phyloP scores from a whole-genome alignment of 306 rosid species.

The Vicia sativa region DNA sequence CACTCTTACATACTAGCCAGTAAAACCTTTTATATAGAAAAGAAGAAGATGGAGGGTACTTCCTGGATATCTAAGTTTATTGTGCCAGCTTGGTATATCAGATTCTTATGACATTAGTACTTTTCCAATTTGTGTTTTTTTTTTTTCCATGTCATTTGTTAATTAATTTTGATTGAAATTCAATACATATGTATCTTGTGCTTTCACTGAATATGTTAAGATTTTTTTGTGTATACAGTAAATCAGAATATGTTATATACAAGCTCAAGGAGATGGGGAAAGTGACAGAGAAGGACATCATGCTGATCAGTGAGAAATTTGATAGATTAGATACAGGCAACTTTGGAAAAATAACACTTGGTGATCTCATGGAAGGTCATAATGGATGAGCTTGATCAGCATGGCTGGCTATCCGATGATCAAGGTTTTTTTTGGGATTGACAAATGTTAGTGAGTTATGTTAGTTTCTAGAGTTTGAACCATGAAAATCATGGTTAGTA shows the following conservation, averaged over 20 bases:
- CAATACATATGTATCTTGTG: conserved; percentile 15
- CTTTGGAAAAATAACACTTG: conserved; percentile 84
- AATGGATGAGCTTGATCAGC: conserved; percentile 28
- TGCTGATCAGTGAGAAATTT: conserved; percentile 72
- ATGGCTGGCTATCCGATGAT: neutral
- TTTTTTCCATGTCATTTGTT: neutral
- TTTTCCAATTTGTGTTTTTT: neutral
- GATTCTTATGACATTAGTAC: neutral
- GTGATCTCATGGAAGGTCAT: conserved; percentile 65
- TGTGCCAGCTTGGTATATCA: neutral
- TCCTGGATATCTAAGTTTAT: neutral
- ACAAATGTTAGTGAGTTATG: too few species aligned
- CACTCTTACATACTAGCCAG: neutral
- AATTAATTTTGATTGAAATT: conserved; percentile 37
- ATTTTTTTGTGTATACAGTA: conserved; percentile 58
- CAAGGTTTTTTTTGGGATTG: neutral
- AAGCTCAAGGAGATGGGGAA: conserved; percentile 98
- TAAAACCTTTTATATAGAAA: neutral
- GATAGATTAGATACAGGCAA: conserved; percentile 78
- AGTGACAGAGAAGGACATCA: conserved; percentile 78
- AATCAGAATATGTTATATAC: conserved; percentile 89
- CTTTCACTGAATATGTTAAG: conserved; percentile 29
- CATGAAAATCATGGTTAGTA: neutral
- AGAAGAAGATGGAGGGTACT: neutral
- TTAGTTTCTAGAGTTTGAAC: too few species aligned